Conservation (phyloP, 352 stramenopile species). For the Pythium phragmitis region DNA sequence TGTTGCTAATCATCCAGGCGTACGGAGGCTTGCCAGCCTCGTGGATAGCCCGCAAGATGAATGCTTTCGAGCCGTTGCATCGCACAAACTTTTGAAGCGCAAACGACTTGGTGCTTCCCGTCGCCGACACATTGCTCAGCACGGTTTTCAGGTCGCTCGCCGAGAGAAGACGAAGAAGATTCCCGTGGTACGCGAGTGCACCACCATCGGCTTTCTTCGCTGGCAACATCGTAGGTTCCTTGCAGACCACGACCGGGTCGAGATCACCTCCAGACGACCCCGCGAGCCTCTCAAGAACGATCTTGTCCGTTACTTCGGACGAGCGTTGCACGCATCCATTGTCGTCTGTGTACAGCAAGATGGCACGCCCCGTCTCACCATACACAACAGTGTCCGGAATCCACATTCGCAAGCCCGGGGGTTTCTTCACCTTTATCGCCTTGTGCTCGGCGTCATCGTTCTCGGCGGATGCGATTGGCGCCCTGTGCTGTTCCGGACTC, state of each 20-base stretch:
- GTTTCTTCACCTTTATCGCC: slow-evolving; percentile 23
- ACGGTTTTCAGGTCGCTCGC: slow-evolving; percentile 65
- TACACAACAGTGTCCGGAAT: slow-evolving; percentile 84
- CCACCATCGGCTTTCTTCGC: slow-evolving; percentile 16
- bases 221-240: slow-evolving; percentile 49
- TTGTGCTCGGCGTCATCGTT: not conserved
- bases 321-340: slow-evolving; percentile 61
- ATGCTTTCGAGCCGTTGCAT: slow-evolving; percentile 72
- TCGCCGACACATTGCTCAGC: slow-evolving; percentile 58
- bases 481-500: not conserved
- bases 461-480: not conserved
- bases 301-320: slow-evolving; percentile 68
- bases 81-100: slow-evolving; percentile 71
- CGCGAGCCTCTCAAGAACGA: slow-evolving; percentile 68
- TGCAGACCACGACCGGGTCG: slow-evolving; percentile 64
- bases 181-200: slow-evolving; percentile 46
- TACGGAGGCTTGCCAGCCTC: slow-evolving; percentile 55
- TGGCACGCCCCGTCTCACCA: slow-evolving; percentile 61
- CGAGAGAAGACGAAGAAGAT: slow-evolving; percentile 63
- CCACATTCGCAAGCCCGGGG: slow-evolving; percentile 49
- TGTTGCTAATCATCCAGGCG: slow-evolving; percentile 85
- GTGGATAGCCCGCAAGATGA: slow-evolving; percentile 65
- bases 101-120: slow-evolving; percentile 55
- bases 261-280: slow-evolving; percentile 26
- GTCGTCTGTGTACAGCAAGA: slow-evolving; percentile 75